phyloP scores from a whole-genome alignment of 305 asterid genomes.

The Rubia balearica region DNA sequence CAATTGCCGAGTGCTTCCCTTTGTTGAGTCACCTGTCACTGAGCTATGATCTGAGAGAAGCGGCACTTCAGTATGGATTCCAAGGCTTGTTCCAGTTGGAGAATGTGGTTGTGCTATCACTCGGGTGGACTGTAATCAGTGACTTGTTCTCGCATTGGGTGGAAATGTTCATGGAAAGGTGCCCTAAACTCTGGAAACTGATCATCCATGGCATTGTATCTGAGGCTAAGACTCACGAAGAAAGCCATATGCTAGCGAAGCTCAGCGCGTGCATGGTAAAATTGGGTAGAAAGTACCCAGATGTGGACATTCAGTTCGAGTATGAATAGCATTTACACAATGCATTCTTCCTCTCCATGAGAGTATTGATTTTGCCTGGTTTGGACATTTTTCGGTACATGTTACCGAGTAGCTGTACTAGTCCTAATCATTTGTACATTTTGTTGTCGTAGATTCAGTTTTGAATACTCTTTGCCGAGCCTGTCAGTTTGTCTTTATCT shows the following conservation, averaged over 20 bases:
- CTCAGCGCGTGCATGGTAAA: conserved; percentile 61
- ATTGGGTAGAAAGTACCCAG: conserved; percentile 66
- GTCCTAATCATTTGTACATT: conserved; percentile 13
- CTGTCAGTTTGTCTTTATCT: too few relatives aligned
- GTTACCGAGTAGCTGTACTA: conserved; percentile 9
- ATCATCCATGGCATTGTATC: conserved; percentile 76
- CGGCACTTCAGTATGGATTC: conserved; percentile 60
- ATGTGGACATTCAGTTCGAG: conserved; percentile 66
- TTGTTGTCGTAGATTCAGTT: conserved; percentile 10
- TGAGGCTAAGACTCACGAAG: conserved; percentile 81
- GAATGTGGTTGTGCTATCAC: conserved; percentile 69
- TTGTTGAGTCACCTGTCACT: conserved; percentile 58
- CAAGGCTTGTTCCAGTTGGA: conserved; percentile 65
- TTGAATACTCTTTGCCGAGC: not conserved
- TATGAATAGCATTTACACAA: conserved; percentile 38
- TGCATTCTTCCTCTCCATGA: conserved; percentile 13
- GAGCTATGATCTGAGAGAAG: conserved; percentile 69
- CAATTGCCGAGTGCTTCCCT: conserved; percentile 77
- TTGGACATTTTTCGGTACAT: conserved; percentile 9
- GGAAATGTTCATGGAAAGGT: conserved; percentile 63
- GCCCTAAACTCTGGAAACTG: conserved; percentile 66
- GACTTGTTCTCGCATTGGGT: conserved; percentile 73
- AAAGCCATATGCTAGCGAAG: conserved; percentile 62
- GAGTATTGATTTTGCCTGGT: conserved; percentile 10
- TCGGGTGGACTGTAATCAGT: conserved; percentile 79